Evolutionary conservation across 192 early-diverging fungal species (phyloP).

Genomic region (Phlyctochytrium bullatum): DNA sequence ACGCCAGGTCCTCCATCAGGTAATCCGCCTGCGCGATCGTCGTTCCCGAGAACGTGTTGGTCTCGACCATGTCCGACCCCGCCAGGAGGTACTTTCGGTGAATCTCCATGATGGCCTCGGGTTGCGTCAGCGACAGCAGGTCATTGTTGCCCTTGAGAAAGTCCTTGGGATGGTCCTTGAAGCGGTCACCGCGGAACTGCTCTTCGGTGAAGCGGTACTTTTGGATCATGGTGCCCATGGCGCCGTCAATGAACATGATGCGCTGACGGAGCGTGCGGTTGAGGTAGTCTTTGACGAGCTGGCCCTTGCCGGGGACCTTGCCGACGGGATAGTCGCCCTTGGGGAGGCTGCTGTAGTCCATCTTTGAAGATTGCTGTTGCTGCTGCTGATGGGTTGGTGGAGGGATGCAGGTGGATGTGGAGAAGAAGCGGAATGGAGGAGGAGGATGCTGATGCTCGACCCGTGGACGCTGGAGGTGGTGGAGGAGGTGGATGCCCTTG

Average conservation of each 20-base stretch:
- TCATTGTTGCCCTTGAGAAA: constrained; percentile 94
- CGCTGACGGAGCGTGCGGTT: constrained; percentile 71
- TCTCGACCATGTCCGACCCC: constrained; percentile 91
- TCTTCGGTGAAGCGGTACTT: constrained; percentile 74
- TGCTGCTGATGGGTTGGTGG: too few relatives aligned
- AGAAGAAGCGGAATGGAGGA: too few relatives aligned
- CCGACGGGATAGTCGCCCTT: constrained; percentile 46
- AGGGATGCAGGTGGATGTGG: too few relatives aligned
- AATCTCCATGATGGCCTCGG: constrained; percentile 84
- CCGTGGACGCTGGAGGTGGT: too few relatives aligned
- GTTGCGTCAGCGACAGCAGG: constrained; percentile 86
- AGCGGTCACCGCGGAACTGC: constrained; percentile 84
- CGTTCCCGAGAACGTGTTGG: constrained; percentile 94
- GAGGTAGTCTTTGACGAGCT: constrained; percentile 61
- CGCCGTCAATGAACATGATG: constrained; percentile 96
- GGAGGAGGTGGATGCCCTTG: too few relatives aligned
- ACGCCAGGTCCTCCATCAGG: constrained; percentile 76
- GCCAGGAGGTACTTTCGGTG: constrained; percentile 89
- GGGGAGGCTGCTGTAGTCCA: constrained; percentile 71
- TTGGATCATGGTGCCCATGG: constrained; percentile 95
- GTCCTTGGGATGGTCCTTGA: constrained; percentile 80
- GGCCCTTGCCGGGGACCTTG: constrained; percentile 50
- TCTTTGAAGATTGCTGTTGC: too few relatives aligned
- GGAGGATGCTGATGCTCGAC: too few relatives aligned
- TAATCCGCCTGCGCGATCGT: constrained; percentile 94